Percentiles rank a stretch among this genome's conserved stretches.
phyloP scores from a whole-genome alignment of 2,329 filamentous ascomycete genomes.

The Hymenoscyphus occultus region DNA sequence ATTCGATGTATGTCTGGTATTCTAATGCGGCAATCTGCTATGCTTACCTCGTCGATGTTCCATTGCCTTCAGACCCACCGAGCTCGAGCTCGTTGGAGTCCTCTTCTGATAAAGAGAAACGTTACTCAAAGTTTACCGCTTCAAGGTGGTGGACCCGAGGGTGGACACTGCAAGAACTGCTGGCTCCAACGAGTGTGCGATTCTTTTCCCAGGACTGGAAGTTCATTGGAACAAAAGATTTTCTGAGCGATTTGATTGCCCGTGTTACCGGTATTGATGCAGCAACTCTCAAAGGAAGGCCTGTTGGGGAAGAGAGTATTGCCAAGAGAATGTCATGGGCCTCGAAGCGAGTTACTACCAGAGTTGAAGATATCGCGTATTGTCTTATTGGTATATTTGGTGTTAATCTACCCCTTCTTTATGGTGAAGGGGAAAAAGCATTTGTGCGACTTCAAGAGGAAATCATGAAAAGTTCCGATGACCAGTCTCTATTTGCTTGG shows the following conservation, averaged over 20 bases:
- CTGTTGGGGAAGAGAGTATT: constrained; percentile 19
- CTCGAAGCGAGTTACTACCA: constrained; percentile 35
- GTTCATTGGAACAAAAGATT: constrained; percentile 5
- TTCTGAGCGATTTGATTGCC: background rate
- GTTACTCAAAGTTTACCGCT: background rate
- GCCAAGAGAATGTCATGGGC: constrained; percentile 37
- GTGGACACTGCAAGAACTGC: constrained; percentile 18
- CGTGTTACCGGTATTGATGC: constrained; percentile 12
- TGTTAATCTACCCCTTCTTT: constrained; percentile 44
- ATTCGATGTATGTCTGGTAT: constrained; percentile 25
- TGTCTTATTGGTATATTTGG: constrained; percentile 44
- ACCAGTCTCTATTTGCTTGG: constrained; percentile 39
- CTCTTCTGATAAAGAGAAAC: background rate
- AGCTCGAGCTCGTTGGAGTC: background rate
- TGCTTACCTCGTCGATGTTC: constrained; percentile 18
- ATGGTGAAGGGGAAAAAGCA: constrained; percentile 38
- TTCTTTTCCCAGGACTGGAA: constrained; percentile 12
- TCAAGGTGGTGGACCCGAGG: constrained; percentile 16
- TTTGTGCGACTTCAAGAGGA: constrained; percentile 39
- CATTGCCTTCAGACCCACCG: background rate
- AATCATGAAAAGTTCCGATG: constrained; percentile 39
- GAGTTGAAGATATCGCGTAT: constrained; percentile 39
- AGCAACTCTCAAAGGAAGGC: background rate
- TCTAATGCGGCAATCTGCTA: constrained; percentile 18
- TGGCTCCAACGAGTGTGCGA: constrained; percentile 8